These are phyloP conservation scores for Talaromyces liani DNA, from an alignment of 495 filamentous ascomycete genomes.

Conservation along the genomic window DNA sequence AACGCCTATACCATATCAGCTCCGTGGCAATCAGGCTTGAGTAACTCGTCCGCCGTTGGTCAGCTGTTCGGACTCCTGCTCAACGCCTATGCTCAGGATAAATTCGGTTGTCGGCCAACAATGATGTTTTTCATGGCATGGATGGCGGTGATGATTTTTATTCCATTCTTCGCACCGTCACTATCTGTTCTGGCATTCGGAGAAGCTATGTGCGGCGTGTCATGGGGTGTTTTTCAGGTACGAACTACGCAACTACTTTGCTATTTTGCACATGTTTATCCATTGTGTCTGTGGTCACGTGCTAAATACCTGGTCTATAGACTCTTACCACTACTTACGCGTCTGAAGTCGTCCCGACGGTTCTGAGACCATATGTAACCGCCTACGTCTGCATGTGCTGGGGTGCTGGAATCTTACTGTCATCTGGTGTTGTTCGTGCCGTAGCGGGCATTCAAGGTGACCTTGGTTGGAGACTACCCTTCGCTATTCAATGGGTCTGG, in stretches of 20 bases:
- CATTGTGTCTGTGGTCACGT: neutral
- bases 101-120: constrained; percentile 55
- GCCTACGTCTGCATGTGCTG: constrained; percentile 41
- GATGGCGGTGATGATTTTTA: constrained; percentile 25
- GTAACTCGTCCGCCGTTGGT: constrained; percentile 47
- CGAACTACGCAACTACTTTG: neutral
- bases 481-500: constrained; percentile 63
- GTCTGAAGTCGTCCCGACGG: constrained; percentile 38
- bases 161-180: constrained; percentile 25
- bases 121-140: constrained; percentile 53
- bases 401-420: constrained; percentile 42
- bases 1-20: constrained; percentile 28
- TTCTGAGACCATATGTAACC: constrained; percentile 34
- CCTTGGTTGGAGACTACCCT: constrained; percentile 47
- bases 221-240: constrained; percentile 38
- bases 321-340: constrained; percentile 42
- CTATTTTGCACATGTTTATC: neutral
- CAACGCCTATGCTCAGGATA: constrained; percentile 56
- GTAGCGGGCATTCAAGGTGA: constrained; percentile 20
- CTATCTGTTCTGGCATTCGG: constrained; percentile 14
- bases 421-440: constrained; percentile 39
- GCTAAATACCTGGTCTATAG: neutral
- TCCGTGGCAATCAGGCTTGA: constrained; percentile 57
- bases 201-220: constrained; percentile 16
- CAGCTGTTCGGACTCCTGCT: constrained; percentile 56